phyloP scores from a whole-genome alignment of 495 filamentous ascomycete species.

The Recurvomyces mirabilis region DNA sequence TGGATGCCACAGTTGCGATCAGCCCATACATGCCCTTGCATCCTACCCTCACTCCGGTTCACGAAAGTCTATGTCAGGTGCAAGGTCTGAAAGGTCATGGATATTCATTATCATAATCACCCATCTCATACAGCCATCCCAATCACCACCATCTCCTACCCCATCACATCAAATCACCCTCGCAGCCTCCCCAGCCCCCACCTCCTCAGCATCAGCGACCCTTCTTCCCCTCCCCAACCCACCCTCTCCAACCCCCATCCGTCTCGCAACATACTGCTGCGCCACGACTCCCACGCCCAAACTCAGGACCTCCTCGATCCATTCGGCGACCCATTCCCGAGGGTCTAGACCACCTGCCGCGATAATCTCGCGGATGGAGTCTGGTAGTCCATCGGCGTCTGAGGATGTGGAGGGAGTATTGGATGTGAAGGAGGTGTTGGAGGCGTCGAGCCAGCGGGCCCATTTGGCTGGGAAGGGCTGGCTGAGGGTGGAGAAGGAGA shows the following conservation, averaged over 20 bases:
- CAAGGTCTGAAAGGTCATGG: too few relatives aligned
- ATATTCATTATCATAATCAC: too few relatives aligned
- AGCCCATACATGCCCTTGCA: too few relatives aligned
- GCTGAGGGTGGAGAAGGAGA: constrained; percentile 73
- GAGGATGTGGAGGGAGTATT: too few relatives aligned
- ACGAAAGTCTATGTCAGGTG: too few relatives aligned
- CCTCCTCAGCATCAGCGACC: constrained; percentile 43
- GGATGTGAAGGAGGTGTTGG: constrained; percentile 40
- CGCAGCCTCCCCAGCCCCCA: constrained; percentile 70
- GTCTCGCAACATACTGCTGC: constrained; percentile 87
- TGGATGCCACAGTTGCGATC: too few relatives aligned
- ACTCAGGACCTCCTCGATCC: constrained; percentile 83
- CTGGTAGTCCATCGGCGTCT: constrained; percentile 53
- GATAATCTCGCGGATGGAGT: constrained; percentile 79
- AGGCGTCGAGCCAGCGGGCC: constrained; percentile 84
- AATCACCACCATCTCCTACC: not conserved
- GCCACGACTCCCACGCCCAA: constrained; percentile 75
- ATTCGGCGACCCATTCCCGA: constrained; percentile 92
- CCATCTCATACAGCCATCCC: too few relatives aligned
- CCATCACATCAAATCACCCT: constrained; percentile 43
- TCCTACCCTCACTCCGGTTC: too few relatives aligned
- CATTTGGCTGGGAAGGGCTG: constrained; percentile 77
- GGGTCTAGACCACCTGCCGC: constrained; percentile 85
- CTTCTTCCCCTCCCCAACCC: constrained; percentile 71
- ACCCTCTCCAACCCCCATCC: constrained; percentile 91